Evolutionary conservation across 768 basidiomycete species (phyloP), one percentile per base, ranked within the genome.

Genomic region (Podaxis rugospora): DNA sequence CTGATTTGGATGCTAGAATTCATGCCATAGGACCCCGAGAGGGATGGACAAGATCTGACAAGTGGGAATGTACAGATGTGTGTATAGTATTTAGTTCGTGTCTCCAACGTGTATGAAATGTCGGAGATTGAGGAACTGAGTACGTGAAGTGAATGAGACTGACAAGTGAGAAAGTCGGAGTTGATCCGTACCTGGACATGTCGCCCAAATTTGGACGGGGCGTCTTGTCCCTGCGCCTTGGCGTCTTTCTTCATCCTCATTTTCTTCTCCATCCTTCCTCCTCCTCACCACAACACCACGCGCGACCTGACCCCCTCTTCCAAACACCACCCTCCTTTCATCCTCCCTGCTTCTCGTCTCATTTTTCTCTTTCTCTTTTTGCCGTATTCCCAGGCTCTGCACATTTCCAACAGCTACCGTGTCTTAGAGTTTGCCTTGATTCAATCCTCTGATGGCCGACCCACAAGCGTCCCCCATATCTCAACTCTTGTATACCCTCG

Each of bases 401-500:
- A 54, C 53, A 54, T 57, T 18, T 7, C 60, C 59, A 61, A 49
- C 50, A 37, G 57, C 52, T 64, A 50, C 51, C 57, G 59, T 54
- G 59, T 66, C 62, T 64, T 64, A 55, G 49, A 51, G 37, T 49
- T 58, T 58, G 28, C 57, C 25, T 62, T 57, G 59, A 62, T 40
- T 50, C 56, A 62, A 50, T 64, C 39, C 58, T 64, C 66, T 62
- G 50, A 82, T 82, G 80, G 68, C 73, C 39, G 72, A 78, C 63
- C 73, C 68, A 55, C 73, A 78, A 63, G 70, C 71, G 54, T 92
- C 90, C 6, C 90, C 90, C 37, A 90, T 90, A 28, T 88, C 88
- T 35, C 84, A 86, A 66, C 81, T 92, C 23, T 75, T 92, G 37
- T 78, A 83, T 66, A 84, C 84, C 16, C 79, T 92, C 44, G 89